These are phyloP conservation scores for Allium fistulosum DNA, from an alignment of 106 monocot species.

Conservation along the genomic window DNA sequence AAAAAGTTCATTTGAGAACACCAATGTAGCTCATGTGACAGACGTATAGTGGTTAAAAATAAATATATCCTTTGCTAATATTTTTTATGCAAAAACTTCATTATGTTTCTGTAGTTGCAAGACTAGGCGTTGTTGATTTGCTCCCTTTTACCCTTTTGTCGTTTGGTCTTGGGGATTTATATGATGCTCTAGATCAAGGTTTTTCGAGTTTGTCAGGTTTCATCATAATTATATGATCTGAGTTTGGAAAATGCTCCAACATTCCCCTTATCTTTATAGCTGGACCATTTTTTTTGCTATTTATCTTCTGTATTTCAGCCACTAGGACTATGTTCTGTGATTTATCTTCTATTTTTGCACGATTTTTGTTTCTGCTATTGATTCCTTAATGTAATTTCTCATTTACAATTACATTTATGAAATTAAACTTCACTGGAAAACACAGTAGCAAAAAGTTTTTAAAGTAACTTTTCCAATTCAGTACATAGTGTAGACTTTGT, in stretches of 20 bases:
- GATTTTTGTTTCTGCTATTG: too few species aligned
- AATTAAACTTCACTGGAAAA: too few species aligned
- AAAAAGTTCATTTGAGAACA: background rate
- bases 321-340: too few species aligned
- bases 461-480: too few species aligned
- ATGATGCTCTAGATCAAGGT: background rate
- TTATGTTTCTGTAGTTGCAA: too few species aligned
- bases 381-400: too few species aligned
- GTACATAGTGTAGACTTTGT: too few species aligned
- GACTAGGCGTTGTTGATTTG: background rate
- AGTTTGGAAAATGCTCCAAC: conserved; percentile 1
- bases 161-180: background rate
- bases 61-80: background rate
- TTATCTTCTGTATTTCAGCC: too few species aligned
- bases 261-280: background rate
- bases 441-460: too few species aligned
- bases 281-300: too few species aligned
- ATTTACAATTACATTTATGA: too few species aligned
- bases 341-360: too few species aligned
- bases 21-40: background rate
- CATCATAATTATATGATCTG: background rate
- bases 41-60: conserved; percentile 2
- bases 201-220: background rate
- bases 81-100: background rate
- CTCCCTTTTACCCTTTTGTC: background rate